These are phyloP conservation scores for Suillus cothurnatus DNA, from an alignment of 768 basidiomycete species.

Conservation along the genomic window DNA sequence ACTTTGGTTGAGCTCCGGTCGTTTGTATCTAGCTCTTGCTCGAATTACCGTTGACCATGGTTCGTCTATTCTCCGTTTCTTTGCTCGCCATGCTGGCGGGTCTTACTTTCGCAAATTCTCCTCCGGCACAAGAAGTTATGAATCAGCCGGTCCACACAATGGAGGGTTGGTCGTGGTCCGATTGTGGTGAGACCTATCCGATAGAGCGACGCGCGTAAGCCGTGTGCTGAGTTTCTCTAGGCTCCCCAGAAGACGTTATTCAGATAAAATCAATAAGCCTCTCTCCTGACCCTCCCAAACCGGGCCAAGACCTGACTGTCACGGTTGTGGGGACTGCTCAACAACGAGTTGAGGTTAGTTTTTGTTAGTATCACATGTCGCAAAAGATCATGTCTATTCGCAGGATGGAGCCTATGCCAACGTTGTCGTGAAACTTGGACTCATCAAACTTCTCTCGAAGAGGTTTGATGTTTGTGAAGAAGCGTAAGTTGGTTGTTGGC, in stretches of 20 bases:
- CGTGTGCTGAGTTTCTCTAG: conserved; percentile 36
- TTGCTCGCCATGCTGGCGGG: conserved; percentile 31
- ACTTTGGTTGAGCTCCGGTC: conserved; percentile 24
- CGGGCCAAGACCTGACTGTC: conserved; percentile 88
- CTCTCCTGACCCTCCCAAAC: conserved; percentile 85
- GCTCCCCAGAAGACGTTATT: conserved; percentile 45
- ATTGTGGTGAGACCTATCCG: conserved; percentile 67
- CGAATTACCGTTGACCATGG: conserved; percentile 26
- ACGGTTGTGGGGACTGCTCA: conserved; percentile 64
- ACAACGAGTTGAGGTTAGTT: conserved; percentile 64
- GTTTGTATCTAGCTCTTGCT: conserved; percentile 19
- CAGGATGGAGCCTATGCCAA: conserved; percentile 92
- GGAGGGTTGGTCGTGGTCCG: conserved; percentile 62
- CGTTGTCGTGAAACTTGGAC: conserved; percentile 90
- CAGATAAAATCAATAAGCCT: conserved; percentile 73
- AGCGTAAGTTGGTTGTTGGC: conserved; percentile 62
- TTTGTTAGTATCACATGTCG: background rate
- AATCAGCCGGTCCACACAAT: conserved; percentile 35
- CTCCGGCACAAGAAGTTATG: conserved; percentile 31
- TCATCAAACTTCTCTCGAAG: conserved; percentile 86
- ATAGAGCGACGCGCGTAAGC: background rate
- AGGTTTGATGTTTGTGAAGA: conserved; percentile 90
- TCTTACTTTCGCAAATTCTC: conserved; percentile 25
- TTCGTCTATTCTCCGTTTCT: conserved; percentile 28
- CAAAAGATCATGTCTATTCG: conserved; percentile 10